These are phyloP conservation scores for Podospora tetraspora DNA, from an alignment of 495 filamentous ascomycete genomes.

Conservation along the genomic window DNA sequence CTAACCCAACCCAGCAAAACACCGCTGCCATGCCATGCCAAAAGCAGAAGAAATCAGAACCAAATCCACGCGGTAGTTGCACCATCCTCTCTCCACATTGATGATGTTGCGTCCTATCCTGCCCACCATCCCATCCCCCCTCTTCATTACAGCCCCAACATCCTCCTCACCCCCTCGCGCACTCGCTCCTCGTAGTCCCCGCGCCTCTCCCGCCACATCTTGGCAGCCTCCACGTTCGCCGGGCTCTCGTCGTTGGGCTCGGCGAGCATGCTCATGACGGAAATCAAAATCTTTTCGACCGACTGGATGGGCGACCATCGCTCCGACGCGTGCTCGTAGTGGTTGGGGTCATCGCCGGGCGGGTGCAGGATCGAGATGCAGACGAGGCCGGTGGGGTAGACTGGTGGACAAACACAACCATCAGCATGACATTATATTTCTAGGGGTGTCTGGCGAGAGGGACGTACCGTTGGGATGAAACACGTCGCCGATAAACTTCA, in stretches of 20 bases:
- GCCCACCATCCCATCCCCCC: no score
- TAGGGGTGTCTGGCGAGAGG: not conserved
- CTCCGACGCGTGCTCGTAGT: constrained; percentile 95
- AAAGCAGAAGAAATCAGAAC: not conserved
- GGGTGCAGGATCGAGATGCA: constrained; percentile 98
- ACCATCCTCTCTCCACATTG: not conserved
- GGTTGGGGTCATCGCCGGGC: constrained; percentile 96
- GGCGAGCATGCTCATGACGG: constrained; percentile 97
- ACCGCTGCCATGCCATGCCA: constrained; percentile 8
- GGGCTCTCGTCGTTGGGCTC: constrained; percentile 99
- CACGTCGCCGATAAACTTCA: constrained; percentile 87
- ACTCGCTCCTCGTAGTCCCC: constrained; percentile 82
- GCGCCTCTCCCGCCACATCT: constrained; percentile 93
- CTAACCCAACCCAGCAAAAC: not conserved
- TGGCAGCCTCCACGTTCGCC: constrained; percentile 94
- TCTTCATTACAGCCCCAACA: constrained; percentile 43
- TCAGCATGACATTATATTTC: not conserved
- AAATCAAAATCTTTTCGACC: constrained; percentile 96
- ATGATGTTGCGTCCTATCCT: constrained; percentile 3
- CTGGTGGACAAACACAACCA: constrained; percentile 40
- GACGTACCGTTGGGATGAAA: constrained; percentile 92
- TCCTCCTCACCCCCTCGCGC: constrained; percentile 61
- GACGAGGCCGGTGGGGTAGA: constrained; percentile 85
- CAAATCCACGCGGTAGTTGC: not conserved
- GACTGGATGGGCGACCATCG: constrained; percentile 95